Evolutionary conservation across 2,329 filamentous ascomycete species (phyloP).

Genomic region (Ceratocystis diversiconidia): DNA sequence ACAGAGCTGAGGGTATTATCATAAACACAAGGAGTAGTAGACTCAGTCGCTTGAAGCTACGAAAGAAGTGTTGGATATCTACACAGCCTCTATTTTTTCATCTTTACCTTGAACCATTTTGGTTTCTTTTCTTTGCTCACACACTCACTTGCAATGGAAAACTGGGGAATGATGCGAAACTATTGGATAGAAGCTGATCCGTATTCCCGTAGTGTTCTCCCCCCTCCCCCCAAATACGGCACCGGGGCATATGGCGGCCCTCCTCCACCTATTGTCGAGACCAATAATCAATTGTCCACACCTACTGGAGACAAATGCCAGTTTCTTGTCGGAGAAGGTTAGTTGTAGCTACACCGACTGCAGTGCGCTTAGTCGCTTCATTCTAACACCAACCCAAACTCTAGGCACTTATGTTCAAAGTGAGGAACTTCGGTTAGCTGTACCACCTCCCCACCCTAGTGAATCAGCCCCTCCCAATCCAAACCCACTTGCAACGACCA

Average conservation of each 20-base stretch:
- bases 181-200: slow-evolving; percentile 17
- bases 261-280: slow-evolving; percentile 65
- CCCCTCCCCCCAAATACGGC: slow-evolving; percentile 77
- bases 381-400: neutral
- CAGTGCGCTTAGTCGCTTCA: neutral
- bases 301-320: slow-evolving; percentile 74
- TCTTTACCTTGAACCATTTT: neutral
- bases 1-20: neutral
- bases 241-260: slow-evolving; percentile 50
- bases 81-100: neutral
- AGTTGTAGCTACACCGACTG: neutral
- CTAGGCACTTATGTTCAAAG: slow-evolving; percentile 77
- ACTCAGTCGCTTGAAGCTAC: neutral
- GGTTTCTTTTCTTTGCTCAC: neutral
- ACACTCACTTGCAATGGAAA: slow-evolving; percentile 9
- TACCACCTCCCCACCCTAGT: slow-evolving; percentile 86
- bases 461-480: slow-evolving; percentile 76
- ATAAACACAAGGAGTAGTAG: neutral
- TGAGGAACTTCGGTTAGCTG: slow-evolving; percentile 84
- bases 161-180: slow-evolving; percentile 14
- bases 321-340: slow-evolving; percentile 86
- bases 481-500: slow-evolving; percentile 77
- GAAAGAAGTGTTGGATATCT: neutral
- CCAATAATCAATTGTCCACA: slow-evolving; percentile 74
- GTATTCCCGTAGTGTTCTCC: slow-evolving; percentile 50